phyloP scores from a whole-genome alignment of 2,329 filamentous ascomycete species.

The Alternaria brassicae region DNA sequence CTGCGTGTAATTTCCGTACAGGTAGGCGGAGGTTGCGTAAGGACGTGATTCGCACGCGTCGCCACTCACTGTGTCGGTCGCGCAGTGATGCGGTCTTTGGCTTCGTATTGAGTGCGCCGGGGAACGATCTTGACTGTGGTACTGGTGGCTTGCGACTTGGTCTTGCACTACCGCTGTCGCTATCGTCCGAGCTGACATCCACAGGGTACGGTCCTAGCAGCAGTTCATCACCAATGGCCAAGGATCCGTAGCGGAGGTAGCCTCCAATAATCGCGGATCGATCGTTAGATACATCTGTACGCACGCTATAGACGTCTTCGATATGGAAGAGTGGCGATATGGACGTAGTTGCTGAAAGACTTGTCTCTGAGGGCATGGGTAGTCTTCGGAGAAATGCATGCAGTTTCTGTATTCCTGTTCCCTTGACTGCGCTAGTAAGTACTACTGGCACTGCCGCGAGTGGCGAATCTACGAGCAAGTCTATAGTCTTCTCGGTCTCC shows the following conservation, averaged over 20 bases:
- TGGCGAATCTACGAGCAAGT: conserved; percentile 56
- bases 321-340: conserved; percentile 80
- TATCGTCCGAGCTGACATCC: conserved; percentile 44
- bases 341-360: conserved; percentile 47
- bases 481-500: conserved; percentile 66
- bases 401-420: conserved; percentile 78
- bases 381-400: conserved; percentile 82
- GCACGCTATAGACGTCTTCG: conserved; percentile 79
- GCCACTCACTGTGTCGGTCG: conserved; percentile 66
- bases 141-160: conserved; percentile 34
- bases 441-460: conserved; percentile 76
- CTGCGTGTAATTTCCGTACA: conserved; percentile 74
- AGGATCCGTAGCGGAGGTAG: conserved; percentile 76
- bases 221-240: conserved; percentile 80
- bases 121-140: conserved; percentile 57
- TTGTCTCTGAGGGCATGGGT: conserved; percentile 62
- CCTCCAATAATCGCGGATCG: conserved; percentile 75
- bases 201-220: conserved; percentile 73
- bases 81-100: conserved; percentile 16
- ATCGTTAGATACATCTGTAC: conserved; percentile 53
- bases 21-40: conserved; percentile 87
- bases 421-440: conserved; percentile 85
- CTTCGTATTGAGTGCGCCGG: conserved; percentile 52
- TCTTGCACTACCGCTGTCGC: conserved; percentile 45
- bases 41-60: conserved; percentile 79